Base-by-base conservation (phyloP, 768 basidiomycete genomes). In the Naganishia vishniacii region DNA sequence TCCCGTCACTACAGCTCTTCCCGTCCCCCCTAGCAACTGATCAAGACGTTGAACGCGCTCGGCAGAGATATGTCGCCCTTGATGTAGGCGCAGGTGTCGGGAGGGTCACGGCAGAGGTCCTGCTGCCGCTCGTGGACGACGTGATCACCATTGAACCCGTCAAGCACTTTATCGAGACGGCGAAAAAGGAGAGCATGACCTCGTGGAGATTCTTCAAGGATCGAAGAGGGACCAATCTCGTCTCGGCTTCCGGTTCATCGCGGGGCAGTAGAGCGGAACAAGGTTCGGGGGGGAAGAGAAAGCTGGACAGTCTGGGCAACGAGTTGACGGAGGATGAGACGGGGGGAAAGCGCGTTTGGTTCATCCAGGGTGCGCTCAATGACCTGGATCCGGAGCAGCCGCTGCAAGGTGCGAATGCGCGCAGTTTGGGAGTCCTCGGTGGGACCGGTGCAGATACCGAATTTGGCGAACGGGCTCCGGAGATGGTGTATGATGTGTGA, bases 81-180 rank as follows among this genome's bases (percentile, higher is more conserved):
- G 94, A 99, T 72, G 90, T 92, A 64, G 94, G 81, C 45, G 92
- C 92, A 6, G 94, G 94, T 12, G 86, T 99, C 49, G 94, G 94
- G 12, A 86, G 94, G 59, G 91, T 95, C 28, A 94, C 92, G 0
- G 81, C 84, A 2, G 85, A 88, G 68, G 89, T 92, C 13, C 84
- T 99, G 34, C 83, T 97, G n/a, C 88, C 87, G 70, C 85, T 97
- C 59, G 83, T 92, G 67, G 83, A 85, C 25, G 87, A 91, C 69
- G 90, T 97, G 49, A 85, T 91, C 46, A 83, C 94, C 61, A 82
- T 94, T 62, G 94, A 98, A 76, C 95, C 94, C 4, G 89, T 91
- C 1, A 82, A 81, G 15, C 73, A 83, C 31, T 91, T 97, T 75
- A 82, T 94, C 29, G 79, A 82, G 41, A 84, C 88, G 69, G 93